phyloP scores from a whole-genome alignment of 139 green algal species.

The Asterochloris sp. region DNA sequence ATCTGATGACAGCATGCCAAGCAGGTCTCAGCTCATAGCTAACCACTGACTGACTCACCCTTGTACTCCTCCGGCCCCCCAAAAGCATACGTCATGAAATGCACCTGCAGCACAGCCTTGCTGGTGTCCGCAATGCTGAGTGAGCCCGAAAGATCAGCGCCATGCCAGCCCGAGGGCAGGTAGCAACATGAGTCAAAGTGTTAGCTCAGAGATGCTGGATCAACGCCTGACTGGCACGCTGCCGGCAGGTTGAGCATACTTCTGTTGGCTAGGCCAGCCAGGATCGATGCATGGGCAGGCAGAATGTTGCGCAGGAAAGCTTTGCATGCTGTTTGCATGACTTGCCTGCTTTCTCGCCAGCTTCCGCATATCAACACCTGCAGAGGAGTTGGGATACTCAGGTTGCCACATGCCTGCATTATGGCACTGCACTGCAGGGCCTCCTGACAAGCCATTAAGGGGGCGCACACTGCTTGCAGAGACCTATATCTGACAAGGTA shows the following conservation, averaged over 20 bases:
- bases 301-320: neutral
- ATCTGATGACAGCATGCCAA: no score
- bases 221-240: neutral
- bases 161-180: neutral
- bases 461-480: no score
- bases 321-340: no score
- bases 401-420: no score
- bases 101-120: neutral
- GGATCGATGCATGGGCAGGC: neutral
- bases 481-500: no score
- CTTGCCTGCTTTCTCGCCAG: no score
- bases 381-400: no score
- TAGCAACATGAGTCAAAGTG: neutral
- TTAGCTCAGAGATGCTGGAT: neutral
- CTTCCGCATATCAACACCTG: no score
- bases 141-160: neutral
- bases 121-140: neutral
- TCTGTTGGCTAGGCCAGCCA: neutral
- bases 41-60: neutral
- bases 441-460: no score
- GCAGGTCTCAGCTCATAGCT: no score
- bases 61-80: conserved; percentile 7
- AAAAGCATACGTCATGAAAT: conserved; percentile 19
- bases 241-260: neutral
- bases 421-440: no score